Evolutionary conservation across 1,139 yeast species (phyloP), one percentile per base, ranked within the genome.

Genomic region (Meyerozyma elateridarum): DNA sequence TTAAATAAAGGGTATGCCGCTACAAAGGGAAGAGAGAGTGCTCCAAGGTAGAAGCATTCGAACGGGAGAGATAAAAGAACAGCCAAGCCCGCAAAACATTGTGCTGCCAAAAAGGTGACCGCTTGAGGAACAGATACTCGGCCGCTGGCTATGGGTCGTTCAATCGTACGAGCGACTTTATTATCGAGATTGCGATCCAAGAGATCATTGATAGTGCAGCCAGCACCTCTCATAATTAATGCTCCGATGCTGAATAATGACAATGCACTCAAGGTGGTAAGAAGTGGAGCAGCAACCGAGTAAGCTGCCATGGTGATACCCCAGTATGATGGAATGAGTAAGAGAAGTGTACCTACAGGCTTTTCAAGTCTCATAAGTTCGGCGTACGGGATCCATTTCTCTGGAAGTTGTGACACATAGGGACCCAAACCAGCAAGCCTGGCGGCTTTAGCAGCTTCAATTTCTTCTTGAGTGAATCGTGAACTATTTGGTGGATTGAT

Each of bases 171-270:
- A 7, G 83, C 81, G 3, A 93, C 98, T 52, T 87, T 75, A 41
- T 73, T 70, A 49, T 93, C 99, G 34, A 89, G 64, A 39, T 89
- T 69, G 36, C 89, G 66, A 52, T 93, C 99, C 52, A 81, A 64
- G 33, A 89, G 65, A 55, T 93, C 99, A 51, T 93, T 93, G 36
- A 93, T 81, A 1, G 95, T 89, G 54, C 99, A 93, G 0, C 98
- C 99, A 2, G 96, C 97, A 24, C 97, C 96, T 56, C 99, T 74
- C 96, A 93, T 91, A 11, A 89, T 69, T 25, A 89, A 51, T 0
- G 97, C 76, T 8, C 99, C 99, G 3, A 80, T 64, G 1, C 91
- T 78, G 50, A 89, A 91, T 17, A 89, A 61, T 0, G 70, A 65
- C 24, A 82, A 52, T 45, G 80, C 83, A 42, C 71, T 68, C 1